Evolutionary conservation across 169 alveolate genomes (phyloP), one percentile per base, ranked within the genome.

Genomic region (Theileria parva): DNA sequence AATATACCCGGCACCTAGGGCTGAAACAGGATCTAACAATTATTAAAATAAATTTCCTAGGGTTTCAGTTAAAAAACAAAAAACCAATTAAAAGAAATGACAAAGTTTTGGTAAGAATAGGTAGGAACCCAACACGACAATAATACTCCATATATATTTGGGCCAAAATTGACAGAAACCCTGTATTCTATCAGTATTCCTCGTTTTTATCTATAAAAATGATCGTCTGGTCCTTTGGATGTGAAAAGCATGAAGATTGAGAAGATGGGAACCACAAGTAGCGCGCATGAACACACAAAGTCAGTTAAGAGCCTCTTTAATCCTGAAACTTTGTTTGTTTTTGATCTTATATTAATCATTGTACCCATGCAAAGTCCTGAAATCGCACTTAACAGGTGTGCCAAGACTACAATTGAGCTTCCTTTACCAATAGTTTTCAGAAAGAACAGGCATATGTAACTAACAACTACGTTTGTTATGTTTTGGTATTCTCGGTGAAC

Each of bases 351-450:
- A 53, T 83, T 83, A 15, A 75, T 76, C 83, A 77, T 70, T 21
- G 61, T 76, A 8, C 89, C 89, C 69, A 83, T 30, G 57, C 89
- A 83, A 57, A 83, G 72, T 13, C 89, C 89, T 55, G 87, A 65
- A 12, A 83, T n/a, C 2, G 80, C 73, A 51, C 81, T 66, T 19
- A 83, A 57, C 32, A 83, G 37, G 48, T 83, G 89, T 12, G 89
- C 77, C 32, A 53, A 77, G 3, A 83, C 75, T 15, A 69, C 50
- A 23, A 83, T 83, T 53, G 50, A 28, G 60, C 77, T 69, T 25
- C 37, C 83, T 4, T 74, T 71, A 0, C 37, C 81, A 11, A 75
- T 83, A 0, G 89, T 77, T 70, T 83, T 83, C 51, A 55, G 79
- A 21, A 83, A 83, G n/a, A 83, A 59, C 4, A 83, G 77, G 51